Evolutionary conservation across 1,139 yeast genomes (phyloP), one percentile per base, ranked within the genome.

Genomic region (Diutina catenulata): DNA sequence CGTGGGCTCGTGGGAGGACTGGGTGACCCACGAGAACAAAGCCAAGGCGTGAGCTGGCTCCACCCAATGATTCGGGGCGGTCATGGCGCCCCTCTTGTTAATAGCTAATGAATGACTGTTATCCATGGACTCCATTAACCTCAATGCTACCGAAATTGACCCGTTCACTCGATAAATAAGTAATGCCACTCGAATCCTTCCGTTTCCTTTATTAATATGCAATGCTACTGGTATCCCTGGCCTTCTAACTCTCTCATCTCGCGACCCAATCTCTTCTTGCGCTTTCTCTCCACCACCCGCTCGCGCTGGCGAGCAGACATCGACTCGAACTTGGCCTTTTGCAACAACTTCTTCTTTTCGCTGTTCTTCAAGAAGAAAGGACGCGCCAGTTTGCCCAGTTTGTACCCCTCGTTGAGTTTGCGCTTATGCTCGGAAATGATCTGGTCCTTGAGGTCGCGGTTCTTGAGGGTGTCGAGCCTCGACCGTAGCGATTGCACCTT

Each of bases 261-360:
- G 61, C 82, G 83, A 50, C 95, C 95, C 54, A 88, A 69, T 56
- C 84, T 75, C 72, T 80, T 83, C 81, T 88, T 88, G 54, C 97
- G 75, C 71, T 88, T 83, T 55, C 95, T 74, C 60, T 87, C 95
- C 72, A 91, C 74, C 28, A 81, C 87, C 68, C 80, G 81, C 48
- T 82, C 88, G 50, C 94, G 72, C 55, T 91, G 95, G 43, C 71
- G 69, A 35, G 80, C 64, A 63, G 76, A 83, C 95, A 91, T 82
- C 42, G 65, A 61, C 46, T 84, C 93, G 62, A 80, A 91, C 58
- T 83, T 83, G 57, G 91, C 94, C 60, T 81, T 81, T 53, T 87
- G 88, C 39, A 91, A 68, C 54, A 91, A 70, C 61, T 83, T 86
- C 44, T 93, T 67, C 64, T 83, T 77, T 46, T 88, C 97, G 41